phyloP scores from a whole-genome alignment of 2,329 filamentous ascomycete species.

The Pestalotiopsis sp. region DNA sequence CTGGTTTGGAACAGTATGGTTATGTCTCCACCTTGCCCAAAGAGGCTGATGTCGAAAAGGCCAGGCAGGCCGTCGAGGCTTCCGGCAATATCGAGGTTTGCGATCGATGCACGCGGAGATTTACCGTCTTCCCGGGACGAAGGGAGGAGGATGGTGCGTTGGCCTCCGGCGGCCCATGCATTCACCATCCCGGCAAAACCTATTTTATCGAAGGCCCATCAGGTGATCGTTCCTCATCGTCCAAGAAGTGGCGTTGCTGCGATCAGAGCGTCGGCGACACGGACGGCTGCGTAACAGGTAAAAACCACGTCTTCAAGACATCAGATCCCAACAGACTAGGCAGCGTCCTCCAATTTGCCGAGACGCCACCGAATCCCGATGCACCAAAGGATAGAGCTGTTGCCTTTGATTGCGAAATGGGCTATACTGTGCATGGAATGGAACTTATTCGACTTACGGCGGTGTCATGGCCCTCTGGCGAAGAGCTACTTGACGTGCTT shows the following conservation, averaged over 20 bases:
- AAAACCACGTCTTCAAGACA: slow-evolving; percentile 87
- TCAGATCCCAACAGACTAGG: slow-evolving; percentile 77
- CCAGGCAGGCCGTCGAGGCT: slow-evolving; percentile 65
- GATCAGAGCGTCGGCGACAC: slow-evolving; percentile 73
- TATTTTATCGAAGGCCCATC: slow-evolving; percentile 60
- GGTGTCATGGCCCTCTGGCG: slow-evolving; percentile 80
- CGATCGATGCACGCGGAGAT: slow-evolving; percentile 82
- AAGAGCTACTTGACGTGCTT: slow-evolving; percentile 78
- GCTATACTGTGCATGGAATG: slow-evolving; percentile 84
- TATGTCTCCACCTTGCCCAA: slow-evolving; percentile 75
- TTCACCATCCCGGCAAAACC: slow-evolving; percentile 76
- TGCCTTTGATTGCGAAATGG: slow-evolving; percentile 97
- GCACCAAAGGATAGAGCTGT: slow-evolving; percentile 64
- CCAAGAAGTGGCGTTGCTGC: slow-evolving; percentile 78
- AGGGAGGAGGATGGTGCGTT: slow-evolving; percentile 76
- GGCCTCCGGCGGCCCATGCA: slow-evolving; percentile 76
- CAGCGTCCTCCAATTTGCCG: slow-evolving; percentile 75
- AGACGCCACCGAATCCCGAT: slow-evolving; percentile 70
- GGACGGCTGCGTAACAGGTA: slow-evolving; percentile 70
- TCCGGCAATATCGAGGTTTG: slow-evolving; percentile 84
- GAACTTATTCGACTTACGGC: slow-evolving; percentile 91
- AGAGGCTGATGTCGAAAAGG: slow-evolving; percentile 65
- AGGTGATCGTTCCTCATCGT: slow-evolving; percentile 58
- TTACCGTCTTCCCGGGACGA: slow-evolving; percentile 89
- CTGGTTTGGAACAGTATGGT: slow-evolving; percentile 66